Conservation (phyloP, 306 rosid species). For the Glycine soja region DNA sequence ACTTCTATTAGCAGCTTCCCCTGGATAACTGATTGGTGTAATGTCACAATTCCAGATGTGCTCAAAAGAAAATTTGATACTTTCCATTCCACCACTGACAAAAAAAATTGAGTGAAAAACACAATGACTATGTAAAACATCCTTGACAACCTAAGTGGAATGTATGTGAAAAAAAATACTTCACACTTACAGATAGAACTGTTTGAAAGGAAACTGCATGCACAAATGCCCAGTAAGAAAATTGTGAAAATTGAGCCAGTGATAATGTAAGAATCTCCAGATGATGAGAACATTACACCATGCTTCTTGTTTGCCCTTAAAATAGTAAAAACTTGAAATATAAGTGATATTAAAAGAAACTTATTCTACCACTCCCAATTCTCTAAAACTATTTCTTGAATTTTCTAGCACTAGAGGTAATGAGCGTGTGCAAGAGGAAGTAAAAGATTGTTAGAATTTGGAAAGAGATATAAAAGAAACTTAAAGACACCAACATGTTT, state of each 20-base stretch:
- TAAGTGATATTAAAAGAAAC: conserved; percentile 69
- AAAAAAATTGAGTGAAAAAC: conserved; percentile 45
- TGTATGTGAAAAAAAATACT: background rate
- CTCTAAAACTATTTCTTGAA: too few relatives aligned
- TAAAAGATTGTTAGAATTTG: background rate
- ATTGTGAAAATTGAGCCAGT: conserved; percentile 61
- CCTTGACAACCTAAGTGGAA: conserved; percentile 24
- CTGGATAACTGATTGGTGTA: conserved; percentile 67
- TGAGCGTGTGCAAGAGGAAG: too few relatives aligned
- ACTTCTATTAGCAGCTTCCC: conserved; percentile 69
- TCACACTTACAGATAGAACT: conserved; percentile 86
- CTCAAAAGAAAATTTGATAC: conserved; percentile 94
- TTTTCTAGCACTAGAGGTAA: too few relatives aligned
- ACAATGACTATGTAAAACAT: conserved; percentile 35
- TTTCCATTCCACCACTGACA: conserved; percentile 98
- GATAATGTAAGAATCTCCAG: conserved; percentile 56
- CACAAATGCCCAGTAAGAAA: conserved; percentile 74
- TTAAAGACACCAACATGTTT: conserved; percentile 38
- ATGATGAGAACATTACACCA: conserved; percentile 54
- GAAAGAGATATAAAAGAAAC: conserved; percentile 14
- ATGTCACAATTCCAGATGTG: conserved; percentile 74
- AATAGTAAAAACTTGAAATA: conserved; percentile 68
- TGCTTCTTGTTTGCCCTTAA: conserved; percentile 60
- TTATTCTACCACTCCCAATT: too few relatives aligned
- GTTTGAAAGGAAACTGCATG: conserved; percentile 91